phyloP scores from a whole-genome alignment of 805 yeast genomes.

The Wickerhamomyces kurtzmanii region DNA sequence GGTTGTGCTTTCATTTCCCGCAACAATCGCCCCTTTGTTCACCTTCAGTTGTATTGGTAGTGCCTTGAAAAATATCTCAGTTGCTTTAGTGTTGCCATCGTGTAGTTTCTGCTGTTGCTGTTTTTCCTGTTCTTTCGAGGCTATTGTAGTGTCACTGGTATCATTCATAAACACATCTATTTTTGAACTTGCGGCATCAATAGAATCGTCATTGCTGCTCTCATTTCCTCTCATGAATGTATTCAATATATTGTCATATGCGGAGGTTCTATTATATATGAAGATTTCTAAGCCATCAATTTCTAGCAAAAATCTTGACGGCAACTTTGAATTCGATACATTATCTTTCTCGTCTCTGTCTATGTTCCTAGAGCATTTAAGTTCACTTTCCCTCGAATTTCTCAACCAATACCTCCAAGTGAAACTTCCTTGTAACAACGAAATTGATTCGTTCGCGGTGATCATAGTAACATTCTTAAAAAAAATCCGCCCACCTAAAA shows the following conservation, averaged over 20 bases:
- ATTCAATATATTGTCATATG: constrained; percentile 59
- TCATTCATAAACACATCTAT: constrained; percentile 6
- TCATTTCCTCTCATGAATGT: constrained; percentile 15
- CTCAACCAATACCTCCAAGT: constrained; percentile 91
- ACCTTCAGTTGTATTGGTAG: constrained; percentile 59
- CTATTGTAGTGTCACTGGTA: constrained; percentile 7
- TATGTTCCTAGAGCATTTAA: constrained; percentile 9
- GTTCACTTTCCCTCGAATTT: constrained; percentile 20
- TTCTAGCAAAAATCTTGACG: constrained; percentile 45
- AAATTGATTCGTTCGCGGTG: constrained; percentile 63
- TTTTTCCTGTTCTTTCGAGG: constrained; percentile 2
- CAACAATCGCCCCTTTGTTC: constrained; percentile 58
- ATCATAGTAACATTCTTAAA: constrained; percentile 67
- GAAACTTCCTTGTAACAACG: constrained; percentile 60
- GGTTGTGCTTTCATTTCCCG: constrained; percentile 77
- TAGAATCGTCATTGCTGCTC: constrained; percentile 3
- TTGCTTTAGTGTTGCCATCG: constrained; percentile 8
- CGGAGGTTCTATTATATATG: constrained; percentile 67
- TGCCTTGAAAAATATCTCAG: constrained; percentile 17
- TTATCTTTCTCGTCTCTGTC: constrained; percentile 10
- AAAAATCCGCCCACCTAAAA: constrained; percentile 75
- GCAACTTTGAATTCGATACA: constrained; percentile 35
- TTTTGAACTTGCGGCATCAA: constrained; percentile 7
- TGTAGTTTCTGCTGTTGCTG: constrained; percentile 2
- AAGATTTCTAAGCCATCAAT: constrained; percentile 78